Evolutionary conservation across 768 basidiomycete species (phyloP).

Genomic region (Clitopilus passeckerianus): DNA sequence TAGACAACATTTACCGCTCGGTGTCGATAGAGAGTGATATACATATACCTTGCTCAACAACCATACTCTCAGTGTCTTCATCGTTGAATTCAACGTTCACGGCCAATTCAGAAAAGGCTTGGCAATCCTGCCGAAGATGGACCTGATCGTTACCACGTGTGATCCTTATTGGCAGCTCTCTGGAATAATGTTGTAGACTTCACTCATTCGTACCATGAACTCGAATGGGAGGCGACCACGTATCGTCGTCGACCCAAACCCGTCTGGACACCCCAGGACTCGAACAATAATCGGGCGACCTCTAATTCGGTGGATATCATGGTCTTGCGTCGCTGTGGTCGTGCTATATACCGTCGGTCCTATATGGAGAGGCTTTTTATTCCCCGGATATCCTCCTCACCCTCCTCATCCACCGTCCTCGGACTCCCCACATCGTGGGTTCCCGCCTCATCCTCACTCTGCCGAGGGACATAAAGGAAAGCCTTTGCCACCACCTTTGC

Average conservation of each 20-base stretch:
- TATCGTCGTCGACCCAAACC: constrained; percentile 11
- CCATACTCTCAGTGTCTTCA: neutral
- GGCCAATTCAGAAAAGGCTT: neutral
- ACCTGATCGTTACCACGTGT: neutral
- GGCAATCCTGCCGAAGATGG: neutral
- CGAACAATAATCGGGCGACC: constrained; percentile 9
- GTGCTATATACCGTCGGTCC: constrained; percentile 13
- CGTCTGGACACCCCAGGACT: constrained; percentile 4
- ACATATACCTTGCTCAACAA: neutral
- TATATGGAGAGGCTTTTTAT: neutral
- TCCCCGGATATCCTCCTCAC: neutral
- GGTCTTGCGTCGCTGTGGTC: constrained; percentile 13
- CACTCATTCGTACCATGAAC: neutral
- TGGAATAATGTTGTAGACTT: neutral
- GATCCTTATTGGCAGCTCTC: neutral
- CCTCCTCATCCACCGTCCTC: constrained; percentile 4
- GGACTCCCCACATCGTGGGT: neutral
- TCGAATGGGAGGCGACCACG: constrained; percentile 8
- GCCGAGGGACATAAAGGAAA: neutral
- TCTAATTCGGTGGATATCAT: constrained; percentile 18
- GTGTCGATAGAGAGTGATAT: neutral
- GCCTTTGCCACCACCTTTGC: constrained; percentile 3
- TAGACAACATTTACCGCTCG: neutral
- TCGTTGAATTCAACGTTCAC: neutral
- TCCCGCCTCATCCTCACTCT: neutral